These are phyloP conservation scores for Solanum stenotomum DNA, from an alignment of 257 asterid species.

Conservation along the genomic window DNA sequence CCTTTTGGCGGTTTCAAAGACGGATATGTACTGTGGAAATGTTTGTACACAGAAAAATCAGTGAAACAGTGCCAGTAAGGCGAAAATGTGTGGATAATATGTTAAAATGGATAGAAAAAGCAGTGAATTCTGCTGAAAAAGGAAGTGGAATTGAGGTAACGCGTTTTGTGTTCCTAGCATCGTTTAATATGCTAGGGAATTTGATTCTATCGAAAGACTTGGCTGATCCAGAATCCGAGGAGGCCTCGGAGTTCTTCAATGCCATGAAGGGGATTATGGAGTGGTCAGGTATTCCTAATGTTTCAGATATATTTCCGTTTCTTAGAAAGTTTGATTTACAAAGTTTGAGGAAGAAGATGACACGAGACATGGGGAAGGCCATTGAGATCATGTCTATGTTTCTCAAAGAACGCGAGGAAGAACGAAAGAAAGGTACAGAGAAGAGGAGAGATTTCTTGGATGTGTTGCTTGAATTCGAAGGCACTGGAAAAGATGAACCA, in stretches of 20 bases:
- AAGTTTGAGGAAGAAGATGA: not conserved
- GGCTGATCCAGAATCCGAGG: not conserved
- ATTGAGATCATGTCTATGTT: not conserved
- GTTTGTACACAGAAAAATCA: slow-evolving; percentile 35
- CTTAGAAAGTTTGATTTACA: too few species aligned
- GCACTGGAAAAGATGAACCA: slow-evolving; percentile 57
- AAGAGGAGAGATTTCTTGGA: slow-evolving; percentile 23
- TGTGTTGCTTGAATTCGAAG: slow-evolving; percentile 47
- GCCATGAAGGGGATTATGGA: not conserved
- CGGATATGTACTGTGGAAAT: slow-evolving; percentile 50
- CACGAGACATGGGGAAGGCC: not conserved
- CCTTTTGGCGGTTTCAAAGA: slow-evolving; percentile 47
- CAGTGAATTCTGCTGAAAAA: slow-evolving; percentile 9
- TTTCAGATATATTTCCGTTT: not conserved
- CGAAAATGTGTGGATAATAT: slow-evolving; percentile 29
- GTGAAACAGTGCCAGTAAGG: slow-evolving; percentile 29
- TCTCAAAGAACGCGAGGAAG: not conserved
- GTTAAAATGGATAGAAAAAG: slow-evolving; percentile 43
- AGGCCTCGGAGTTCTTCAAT: not conserved
- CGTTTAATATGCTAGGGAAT: slow-evolving; percentile 42
- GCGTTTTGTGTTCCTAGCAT: slow-evolving; percentile 30
- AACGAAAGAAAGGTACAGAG: not conserved
- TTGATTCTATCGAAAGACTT: not conserved
- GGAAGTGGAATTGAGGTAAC: slow-evolving; percentile 29
- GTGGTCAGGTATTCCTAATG: not conserved